These are phyloP conservation scores for Rhodosporidiobolus odoratus DNA, from an alignment of 768 basidiomycete species.

Conservation along the genomic window DNA sequence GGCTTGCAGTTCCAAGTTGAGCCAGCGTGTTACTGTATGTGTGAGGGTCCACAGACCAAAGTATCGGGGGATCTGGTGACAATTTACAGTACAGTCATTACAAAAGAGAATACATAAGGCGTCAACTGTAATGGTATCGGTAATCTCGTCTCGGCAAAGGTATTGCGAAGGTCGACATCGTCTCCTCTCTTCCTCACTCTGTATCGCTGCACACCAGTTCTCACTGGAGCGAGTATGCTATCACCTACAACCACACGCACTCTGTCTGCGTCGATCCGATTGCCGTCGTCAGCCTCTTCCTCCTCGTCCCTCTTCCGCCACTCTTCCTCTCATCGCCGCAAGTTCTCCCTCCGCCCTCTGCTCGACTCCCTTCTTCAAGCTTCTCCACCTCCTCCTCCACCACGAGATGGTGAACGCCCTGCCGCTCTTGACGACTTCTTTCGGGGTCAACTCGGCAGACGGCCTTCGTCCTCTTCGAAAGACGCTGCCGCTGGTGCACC, in stretches of 20 bases:
- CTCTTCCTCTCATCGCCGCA: slow-evolving; percentile 6
- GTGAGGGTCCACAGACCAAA: no score
- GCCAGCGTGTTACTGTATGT: no score
- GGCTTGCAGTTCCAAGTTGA: no score
- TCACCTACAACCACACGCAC: background rate
- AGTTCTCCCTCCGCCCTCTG: background rate
- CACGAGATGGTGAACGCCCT: slow-evolving; percentile 5
- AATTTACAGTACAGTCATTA: no score
- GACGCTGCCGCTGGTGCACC: slow-evolving; percentile 19
- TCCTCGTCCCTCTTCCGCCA: background rate
- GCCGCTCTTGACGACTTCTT: slow-evolving; percentile 42
- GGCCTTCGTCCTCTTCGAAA: background rate
- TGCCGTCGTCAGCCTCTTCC: background rate
- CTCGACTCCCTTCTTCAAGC: slow-evolving; percentile 1
- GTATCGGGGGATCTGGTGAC: no score
- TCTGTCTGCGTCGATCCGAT: background rate
- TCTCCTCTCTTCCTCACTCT: background rate
- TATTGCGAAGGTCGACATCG: background rate
- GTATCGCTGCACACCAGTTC: no score
- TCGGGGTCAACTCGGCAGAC: slow-evolving; percentile 33
- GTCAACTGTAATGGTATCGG: no score
- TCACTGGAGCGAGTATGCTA: background rate
- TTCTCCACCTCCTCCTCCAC: background rate
- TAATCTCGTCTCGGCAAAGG: no score
- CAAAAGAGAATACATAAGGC: no score